Evolutionary conservation across 192 early-diverging fungal species (phyloP).

Genomic region (Coemansia sp.): DNA sequence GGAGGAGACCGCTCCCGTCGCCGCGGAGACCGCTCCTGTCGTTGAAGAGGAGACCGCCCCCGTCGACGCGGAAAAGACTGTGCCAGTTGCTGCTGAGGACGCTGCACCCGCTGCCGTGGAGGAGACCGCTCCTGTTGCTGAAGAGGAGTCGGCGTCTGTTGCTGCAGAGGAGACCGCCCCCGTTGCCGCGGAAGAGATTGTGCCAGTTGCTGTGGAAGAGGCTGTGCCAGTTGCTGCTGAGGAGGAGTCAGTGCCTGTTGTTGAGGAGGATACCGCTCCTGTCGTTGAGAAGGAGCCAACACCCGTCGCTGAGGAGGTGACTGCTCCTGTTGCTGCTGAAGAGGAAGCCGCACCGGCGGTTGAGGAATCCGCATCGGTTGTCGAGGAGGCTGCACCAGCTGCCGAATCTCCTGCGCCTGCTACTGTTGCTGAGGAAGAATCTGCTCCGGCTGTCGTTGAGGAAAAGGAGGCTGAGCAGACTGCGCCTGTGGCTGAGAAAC

Average conservation of each 20-base stretch:
- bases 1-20: constrained; percentile 9
- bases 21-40: constrained; percentile 4
- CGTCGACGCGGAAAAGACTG: not conserved
- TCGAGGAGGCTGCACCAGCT: constrained; percentile 2
- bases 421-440: not conserved
- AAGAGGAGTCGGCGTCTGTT: too few species aligned
- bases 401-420: too few species aligned
- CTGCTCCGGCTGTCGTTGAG: not conserved
- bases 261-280: not conserved
- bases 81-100: not conserved
- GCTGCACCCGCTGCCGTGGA: not conserved
- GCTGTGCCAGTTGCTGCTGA: constrained; percentile 6
- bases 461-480: not conserved
- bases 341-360: not conserved
- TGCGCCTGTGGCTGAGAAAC: not conserved
- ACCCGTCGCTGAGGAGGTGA: not conserved
- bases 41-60: not conserved
- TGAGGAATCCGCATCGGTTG: not conserved
- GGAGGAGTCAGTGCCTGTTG: not conserved
- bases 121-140: not conserved
- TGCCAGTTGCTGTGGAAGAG: constrained; percentile 6
- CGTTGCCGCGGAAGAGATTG: not conserved
- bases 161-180: constrained; percentile 7
- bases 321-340: not conserved
- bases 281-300: too few species aligned